Conservation (phyloP, 192 early-diverging fungal genomes). For the Pilobolus umbonatus region DNA sequence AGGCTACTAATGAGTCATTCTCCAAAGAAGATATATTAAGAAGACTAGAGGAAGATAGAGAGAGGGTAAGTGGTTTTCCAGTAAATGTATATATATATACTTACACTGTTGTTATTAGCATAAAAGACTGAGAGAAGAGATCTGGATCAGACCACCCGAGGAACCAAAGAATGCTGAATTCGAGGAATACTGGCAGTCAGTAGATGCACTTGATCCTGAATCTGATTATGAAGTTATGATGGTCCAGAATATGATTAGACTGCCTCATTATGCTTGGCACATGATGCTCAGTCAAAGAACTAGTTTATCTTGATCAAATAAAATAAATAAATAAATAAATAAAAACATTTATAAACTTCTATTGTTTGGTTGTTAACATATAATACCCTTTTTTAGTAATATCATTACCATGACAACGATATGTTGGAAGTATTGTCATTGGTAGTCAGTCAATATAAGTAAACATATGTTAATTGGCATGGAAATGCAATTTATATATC, state of each 20-base stretch:
- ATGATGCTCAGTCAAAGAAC: slow-evolving; percentile 16
- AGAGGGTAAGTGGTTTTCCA: slow-evolving; percentile 45
- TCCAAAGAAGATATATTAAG: slow-evolving; percentile 47
- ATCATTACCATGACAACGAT: too few species aligned
- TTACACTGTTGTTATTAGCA: slow-evolving; percentile 28
- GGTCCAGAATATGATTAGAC: slow-evolving; percentile 19
- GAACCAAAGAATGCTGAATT: slow-evolving; percentile 41
- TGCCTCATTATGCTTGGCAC: slow-evolving; percentile 26
- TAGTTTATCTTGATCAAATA: slow-evolving; percentile 2
- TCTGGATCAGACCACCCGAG: slow-evolving; percentile 47
- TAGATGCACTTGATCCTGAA: slow-evolving; percentile 39
- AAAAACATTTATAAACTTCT: too few species aligned
- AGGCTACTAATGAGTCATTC: slow-evolving; percentile 20
- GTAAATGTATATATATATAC: too few species aligned
- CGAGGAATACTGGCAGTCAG: slow-evolving; percentile 41
- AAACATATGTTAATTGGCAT: too few species aligned
- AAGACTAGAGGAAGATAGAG: slow-evolving; percentile 57
- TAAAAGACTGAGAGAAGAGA: slow-evolving; percentile 51
- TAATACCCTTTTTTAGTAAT: too few species aligned
- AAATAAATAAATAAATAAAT: too few species aligned
- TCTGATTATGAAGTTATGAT: slow-evolving; percentile 38
- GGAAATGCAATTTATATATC: too few species aligned
- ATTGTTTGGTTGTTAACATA: too few species aligned
- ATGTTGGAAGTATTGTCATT: too few species aligned
- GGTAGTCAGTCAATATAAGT: too few species aligned